A percentile compares a stretch with the other conserved stretches of the same genome.
phyloP scores from a whole-genome alignment of 768 basidiomycete species.

The Sarcomyxa edulis region DNA sequence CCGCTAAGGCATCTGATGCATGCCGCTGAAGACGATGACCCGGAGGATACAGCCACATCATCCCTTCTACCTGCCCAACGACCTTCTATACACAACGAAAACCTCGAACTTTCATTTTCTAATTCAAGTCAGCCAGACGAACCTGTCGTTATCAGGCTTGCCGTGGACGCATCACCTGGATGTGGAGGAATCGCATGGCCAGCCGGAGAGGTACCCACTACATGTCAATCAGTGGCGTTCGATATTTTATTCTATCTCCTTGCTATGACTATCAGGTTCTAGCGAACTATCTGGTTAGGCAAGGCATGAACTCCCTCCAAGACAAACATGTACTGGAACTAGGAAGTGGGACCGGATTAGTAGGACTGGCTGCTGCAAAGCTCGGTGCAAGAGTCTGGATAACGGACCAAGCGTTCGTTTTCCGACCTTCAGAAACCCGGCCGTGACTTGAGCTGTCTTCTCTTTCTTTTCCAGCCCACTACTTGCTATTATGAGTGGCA shows the following conservation, averaged over 20 bases:
- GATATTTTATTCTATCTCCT: slow-evolving; percentile 6
- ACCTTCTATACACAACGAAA: slow-evolving; percentile 42
- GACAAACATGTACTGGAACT: slow-evolving; percentile 71
- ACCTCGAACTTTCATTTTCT: slow-evolving; percentile 38
- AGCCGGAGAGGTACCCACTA: slow-evolving; percentile 66
- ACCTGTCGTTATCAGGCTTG: slow-evolving; percentile 42
- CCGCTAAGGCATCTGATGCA: slow-evolving; percentile 58
- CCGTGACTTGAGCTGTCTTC: slow-evolving; percentile 9
- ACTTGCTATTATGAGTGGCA: slow-evolving; percentile 72
- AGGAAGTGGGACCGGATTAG: slow-evolving; percentile 88
- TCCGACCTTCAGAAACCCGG: slow-evolving; percentile 7
- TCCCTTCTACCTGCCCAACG: slow-evolving; percentile 49
- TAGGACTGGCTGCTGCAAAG: slow-evolving; percentile 77
- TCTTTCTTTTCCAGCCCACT: slow-evolving; percentile 47
- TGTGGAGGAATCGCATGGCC: slow-evolving; percentile 95
- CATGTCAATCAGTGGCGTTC: slow-evolving; percentile 8
- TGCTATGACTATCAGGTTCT: slow-evolving; percentile 71
- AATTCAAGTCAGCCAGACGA: slow-evolving; percentile 12
- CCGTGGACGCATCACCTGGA: slow-evolving; percentile 77
- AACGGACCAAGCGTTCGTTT: slow-evolving; percentile 86
- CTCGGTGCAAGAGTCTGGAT: slow-evolving; percentile 70
- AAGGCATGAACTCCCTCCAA: slow-evolving; percentile 41
- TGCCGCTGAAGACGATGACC: slow-evolving; percentile 25
- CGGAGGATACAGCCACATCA: slow-evolving; percentile 19
- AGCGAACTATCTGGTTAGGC: slow-evolving; percentile 64